Evolutionary conservation across 2,329 filamentous ascomycete species (phyloP).

Genomic region (Fusarium protoensiforme): DNA sequence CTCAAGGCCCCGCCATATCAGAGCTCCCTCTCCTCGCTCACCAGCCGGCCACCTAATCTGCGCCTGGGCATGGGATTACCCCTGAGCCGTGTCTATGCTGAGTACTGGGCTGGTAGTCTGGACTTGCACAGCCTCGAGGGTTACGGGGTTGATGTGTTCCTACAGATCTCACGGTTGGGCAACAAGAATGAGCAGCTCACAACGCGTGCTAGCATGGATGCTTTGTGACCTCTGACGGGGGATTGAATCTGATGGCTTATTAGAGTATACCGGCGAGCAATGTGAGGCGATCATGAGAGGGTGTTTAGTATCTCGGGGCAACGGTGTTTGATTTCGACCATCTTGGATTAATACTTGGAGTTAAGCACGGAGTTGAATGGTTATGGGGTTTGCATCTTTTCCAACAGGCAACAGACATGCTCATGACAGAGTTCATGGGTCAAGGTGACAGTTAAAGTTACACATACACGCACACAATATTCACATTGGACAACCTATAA

Average conservation of each 20-base stretch:
- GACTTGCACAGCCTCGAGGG: conserved; percentile 94
- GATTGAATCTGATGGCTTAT: conserved; percentile 10
- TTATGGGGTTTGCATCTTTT: conserved; percentile 4
- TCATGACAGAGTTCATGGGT: conserved; percentile 1
- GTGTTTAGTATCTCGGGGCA: not conserved
- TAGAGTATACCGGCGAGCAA: not conserved
- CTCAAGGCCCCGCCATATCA: conserved; percentile 55
- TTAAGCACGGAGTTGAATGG: conserved; percentile 42
- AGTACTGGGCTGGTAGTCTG: conserved; percentile 96
- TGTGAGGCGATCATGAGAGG: not conserved
- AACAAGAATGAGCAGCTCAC: conserved; percentile 98
- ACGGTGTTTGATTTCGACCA: conserved; percentile 2
- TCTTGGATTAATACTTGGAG: conserved; percentile 12
- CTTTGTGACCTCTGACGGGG: conserved; percentile 60
- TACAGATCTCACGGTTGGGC: conserved; percentile 95
- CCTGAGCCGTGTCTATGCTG: conserved; percentile 92
- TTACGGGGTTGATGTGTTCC: conserved; percentile 94
- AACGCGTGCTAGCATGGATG: conserved; percentile 81
- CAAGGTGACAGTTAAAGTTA: not conserved
- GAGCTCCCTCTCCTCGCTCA: conserved; percentile 81
- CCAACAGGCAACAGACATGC: not conserved
- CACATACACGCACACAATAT: conserved; percentile 13
- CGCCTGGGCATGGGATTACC: conserved; percentile 93
- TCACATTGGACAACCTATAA: conserved; percentile 32
- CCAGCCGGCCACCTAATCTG: conserved; percentile 85